Evolutionary conservation across 306 rosid genomes (phyloP), one percentile per base, ranked within the genome.

Genomic region (Castanea sativa): DNA sequence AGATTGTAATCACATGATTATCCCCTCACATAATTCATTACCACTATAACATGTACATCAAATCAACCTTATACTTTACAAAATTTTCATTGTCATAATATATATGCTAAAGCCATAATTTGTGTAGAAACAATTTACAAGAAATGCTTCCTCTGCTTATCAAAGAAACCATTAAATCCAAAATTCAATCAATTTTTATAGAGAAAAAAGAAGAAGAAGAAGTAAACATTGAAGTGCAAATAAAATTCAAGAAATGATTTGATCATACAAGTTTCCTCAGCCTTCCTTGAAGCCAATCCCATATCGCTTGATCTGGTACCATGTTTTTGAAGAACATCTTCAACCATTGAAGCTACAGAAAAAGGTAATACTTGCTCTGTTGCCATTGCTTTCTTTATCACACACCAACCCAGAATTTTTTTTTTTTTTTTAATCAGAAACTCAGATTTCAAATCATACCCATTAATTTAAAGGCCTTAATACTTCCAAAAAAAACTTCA

Each of bases 271-370:
- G 91, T 71, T 90, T 93, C 97, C 69, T 91, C 98, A 6, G 88
- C 85, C 77, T 84, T 93, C 76, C 96, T 89, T 1, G 94, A 87
- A 61, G 89, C 86, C 77, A 88, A 84, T 63, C 78, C 89, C 55
- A 61, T 11, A 23, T 85, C 91, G 43, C 72, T 81, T 6, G 75
- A 57, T 64, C 80, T 85, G 5, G 72, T 25, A 30, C 88, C 84
- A 4, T 91, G 87, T 55, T 87, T 89, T 45, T 89, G 93, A 86
- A 96, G 90, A 90, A 96, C 88, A 55, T 89, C 92, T 80, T 96
- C 89, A 9, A 96, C 87, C 77, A 93, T 83, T 74, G 99, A 91
- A 79, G 84, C 87, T 68, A 91, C 76, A 61, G 95, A 89, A 84
- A 88, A 89, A 64, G 97, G 82, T 79, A 86, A 80, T 21, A 30